Evolutionary conservation across 2,329 filamentous ascomycete genomes (phyloP), one percentile per base, ranked within the genome.

Genomic region (Phialophora tarda): DNA sequence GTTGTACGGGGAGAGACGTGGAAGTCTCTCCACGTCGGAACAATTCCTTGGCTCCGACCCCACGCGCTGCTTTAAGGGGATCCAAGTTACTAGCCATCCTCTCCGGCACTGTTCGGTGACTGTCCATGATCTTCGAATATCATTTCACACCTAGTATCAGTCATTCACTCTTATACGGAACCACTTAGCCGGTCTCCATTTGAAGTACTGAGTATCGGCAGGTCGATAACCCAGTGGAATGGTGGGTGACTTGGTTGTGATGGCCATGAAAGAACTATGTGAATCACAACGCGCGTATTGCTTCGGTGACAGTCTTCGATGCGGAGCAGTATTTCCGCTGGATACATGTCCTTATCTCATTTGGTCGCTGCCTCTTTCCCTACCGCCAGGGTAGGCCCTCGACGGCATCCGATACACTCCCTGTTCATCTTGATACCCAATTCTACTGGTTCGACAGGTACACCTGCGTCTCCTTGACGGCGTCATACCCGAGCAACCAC

Each of bases 391-490:
- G 38, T 17, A 41, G 38, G 14, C 14, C 14, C 34, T 14, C 12
- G 17, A 17, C 12, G 2, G 14, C 4, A 17, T 41, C 1, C 12
- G 12, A 41, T 41, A 44, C 8, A 7, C 6, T 7, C 17, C 38
- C 17, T 44, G 17, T 8, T 44, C 38, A 21, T n/a, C 6, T 26
- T 24, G 6, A 32, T n/a, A 7, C 14, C 53, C 48, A 8, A 34
- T 53, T 55, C 53, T 55, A 55, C 21, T 51, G 47, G 8, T 38
- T 53, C 34, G 59, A 34, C 11, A 62, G 38, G 34, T 62, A 62
- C 26, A 23, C 17, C 38, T 34, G 50, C 4, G 59, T 56, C 51
- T 62, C 59, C 17, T 62, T 55, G 17, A 62, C 7, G 4, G 51
- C 59, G 8, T 62, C 59, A 24, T 30, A 47, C 4, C 50, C 38